Base-by-base conservation (phyloP, 2,329 filamentous ascomycete genomes). In the Truncatella angustata region DNA sequence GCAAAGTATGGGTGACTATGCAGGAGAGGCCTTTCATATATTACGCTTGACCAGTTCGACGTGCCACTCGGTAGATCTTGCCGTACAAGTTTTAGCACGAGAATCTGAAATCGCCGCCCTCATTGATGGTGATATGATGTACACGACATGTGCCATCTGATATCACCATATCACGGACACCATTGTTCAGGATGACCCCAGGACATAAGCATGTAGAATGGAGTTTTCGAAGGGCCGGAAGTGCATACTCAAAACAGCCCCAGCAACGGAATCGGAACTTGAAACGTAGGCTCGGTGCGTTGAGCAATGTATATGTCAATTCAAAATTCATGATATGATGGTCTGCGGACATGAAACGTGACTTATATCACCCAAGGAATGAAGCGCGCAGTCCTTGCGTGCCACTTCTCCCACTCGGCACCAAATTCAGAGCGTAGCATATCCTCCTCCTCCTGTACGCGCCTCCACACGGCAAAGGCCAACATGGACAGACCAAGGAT, bases 401-500 rank as follows among this genome's bases (percentile, higher is more conserved):
- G 71, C 73, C 78, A 81, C 5, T 57, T 56, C 53, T 75, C 72
- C 78, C 79, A 82, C 45, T 74, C 65, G 10, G 59, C 55, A 0
- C 76, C 75, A 65, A 82, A 82, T 14, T 66, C 62, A 4, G 58
- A 64, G 46, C 58, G 66, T 54, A 82, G 54, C 78, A 84, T 79
- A 1, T 44, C 52, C 58, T 83, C 79, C 58, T 81, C 78, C 54
- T 81, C 71, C 28, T 50, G 58, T 1, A 81, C 72, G 21, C 78
- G 64, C 4, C 56, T 63, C 62, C 60, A 65, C 3, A 71, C 45
- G 0, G 55, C 58, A 4, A 65, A 44, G 6, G 66, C 16, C 26
- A 66, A 39, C 30, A 55, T 14, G 36, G 36, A 53, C 12, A 55
- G 20, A 5, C 36, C 47, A 11, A 60, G 34, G n/a, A 58, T 54